Conservation (phyloP, 2,329 filamentous ascomycete species). For the Xylaria sp. region DNA sequence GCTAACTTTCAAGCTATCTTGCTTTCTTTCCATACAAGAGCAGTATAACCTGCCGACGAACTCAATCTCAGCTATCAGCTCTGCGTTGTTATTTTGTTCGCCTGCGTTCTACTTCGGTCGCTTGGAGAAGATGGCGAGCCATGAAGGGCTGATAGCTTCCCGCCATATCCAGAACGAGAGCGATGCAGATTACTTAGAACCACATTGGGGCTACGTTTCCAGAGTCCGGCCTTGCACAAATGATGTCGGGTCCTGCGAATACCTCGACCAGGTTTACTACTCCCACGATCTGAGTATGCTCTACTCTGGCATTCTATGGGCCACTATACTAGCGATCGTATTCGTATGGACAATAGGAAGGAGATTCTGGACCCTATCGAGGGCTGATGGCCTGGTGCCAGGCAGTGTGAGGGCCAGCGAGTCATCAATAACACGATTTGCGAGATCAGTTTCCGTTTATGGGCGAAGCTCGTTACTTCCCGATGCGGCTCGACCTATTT, state of each 20-base stretch:
- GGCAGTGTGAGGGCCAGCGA: constrained; percentile 35
- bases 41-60: not conserved
- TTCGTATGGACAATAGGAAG: constrained; percentile 55
- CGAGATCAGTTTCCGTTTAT: constrained; percentile 53
- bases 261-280: constrained; percentile 63
- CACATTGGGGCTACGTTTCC: constrained; percentile 67
- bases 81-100: not conserved
- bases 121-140: constrained; percentile 38
- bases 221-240: constrained; percentile 66
- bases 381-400: constrained; percentile 1
- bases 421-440: constrained; percentile 43
- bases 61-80: not conserved
- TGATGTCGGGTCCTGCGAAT: constrained; percentile 66
- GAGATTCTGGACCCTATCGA: constrained; percentile 18
- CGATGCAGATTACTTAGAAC: constrained; percentile 52
- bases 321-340: constrained; percentile 56
- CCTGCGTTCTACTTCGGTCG: not conserved
- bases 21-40: not conserved
- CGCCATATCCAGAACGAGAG: constrained; percentile 59
- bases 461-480: constrained; percentile 67
- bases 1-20: not conserved
- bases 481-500: constrained; percentile 65
- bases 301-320: constrained; percentile 62
- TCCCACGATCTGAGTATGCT: constrained; percentile 61
- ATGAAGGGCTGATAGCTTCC: constrained; percentile 34